Evolutionary conservation across 345 rosid genomes (phyloP).

Genomic region (Rhodamnia argentea): DNA sequence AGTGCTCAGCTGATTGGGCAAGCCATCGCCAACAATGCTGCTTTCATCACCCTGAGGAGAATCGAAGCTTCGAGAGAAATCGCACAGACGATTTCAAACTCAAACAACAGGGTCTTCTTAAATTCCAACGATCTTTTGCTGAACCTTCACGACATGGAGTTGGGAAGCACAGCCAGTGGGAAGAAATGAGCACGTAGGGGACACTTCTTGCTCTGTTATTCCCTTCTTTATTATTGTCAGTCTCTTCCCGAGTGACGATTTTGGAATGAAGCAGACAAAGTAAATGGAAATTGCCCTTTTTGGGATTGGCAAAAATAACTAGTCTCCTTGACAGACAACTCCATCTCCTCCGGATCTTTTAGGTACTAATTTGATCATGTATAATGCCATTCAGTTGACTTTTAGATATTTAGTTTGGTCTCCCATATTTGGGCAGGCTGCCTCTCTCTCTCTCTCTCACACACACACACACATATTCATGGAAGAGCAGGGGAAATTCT

Average conservation of each 20-base stretch:
- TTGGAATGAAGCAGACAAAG: not conserved
- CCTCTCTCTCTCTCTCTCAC: not conserved
- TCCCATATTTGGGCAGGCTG: not conserved
- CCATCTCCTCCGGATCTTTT: not conserved
- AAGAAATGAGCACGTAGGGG: not conserved
- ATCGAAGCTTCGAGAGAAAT: constrained; percentile 96
- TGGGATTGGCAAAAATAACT: not conserved
- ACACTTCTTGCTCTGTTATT: not conserved
- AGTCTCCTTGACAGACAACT: not conserved
- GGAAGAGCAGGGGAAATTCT: not conserved
- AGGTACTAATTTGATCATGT: not conserved
- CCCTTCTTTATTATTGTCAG: not conserved
- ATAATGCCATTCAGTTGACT: not conserved
- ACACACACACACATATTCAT: too few relatives aligned
- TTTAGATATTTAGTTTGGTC: not conserved
- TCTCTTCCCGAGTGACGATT: not conserved
- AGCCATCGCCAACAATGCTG: constrained; percentile 87
- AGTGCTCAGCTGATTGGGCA: constrained; percentile 94
- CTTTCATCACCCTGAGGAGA: constrained; percentile 83
- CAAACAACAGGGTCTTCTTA: constrained; percentile 71
- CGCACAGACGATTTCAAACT: constrained; percentile 60
- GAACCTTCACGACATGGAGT: constrained; percentile 65
- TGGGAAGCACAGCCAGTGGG: constrained; percentile 20
- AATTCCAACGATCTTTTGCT: constrained; percentile 68
- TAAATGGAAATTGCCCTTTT: not conserved